Evolutionary conservation across 768 basidiomycete genomes (phyloP), one percentile per base, ranked within the genome.

Genomic region (Mycena vitilis): DNA sequence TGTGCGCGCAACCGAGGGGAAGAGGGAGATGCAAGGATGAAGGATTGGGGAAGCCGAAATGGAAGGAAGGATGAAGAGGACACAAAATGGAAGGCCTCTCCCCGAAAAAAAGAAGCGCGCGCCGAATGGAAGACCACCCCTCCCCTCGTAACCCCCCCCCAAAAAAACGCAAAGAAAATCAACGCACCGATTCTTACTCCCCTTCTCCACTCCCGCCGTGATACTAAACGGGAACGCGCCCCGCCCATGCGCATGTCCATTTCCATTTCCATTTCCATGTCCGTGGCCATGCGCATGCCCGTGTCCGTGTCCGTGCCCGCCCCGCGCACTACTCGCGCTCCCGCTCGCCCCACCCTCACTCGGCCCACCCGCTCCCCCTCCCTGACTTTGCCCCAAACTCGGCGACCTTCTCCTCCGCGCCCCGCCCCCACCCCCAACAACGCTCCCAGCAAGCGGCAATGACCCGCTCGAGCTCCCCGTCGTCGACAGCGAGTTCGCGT

Each of bases 131-230:
- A 40, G 40, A 15, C 4, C 10, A 13, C 13, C 38, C 22, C 22
- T 5, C 49, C 22, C 22, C 49, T 23, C 7, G 22, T 22, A 51
- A 45, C 44, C 8, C 15, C 7, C 40, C 10, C 15, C 15, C 25
- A 36, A 23, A 12, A 4, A 56, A 51, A 55, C 36, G 45, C 37
- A 15, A 45, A 48, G 45, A 3, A 9, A 30, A 18, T 12, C 18
- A 9, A 77, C 80, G 18, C 59, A 94, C 92, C 97, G 85, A 73
- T 99, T 99, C 84, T 98, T 95, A 22, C 89, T 84, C 11, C 97
- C 97, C 75, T 97, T 94, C 80, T 99, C 97, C 12, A 99, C 89
- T 2, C 94, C 97, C 8, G 97, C 97, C 0, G 95, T 97, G 69
- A 99, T 99, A 60, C 94, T 95, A 77, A 92, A 98, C 10, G 95